phyloP scores from a whole-genome alignment of 306 rosid genomes.

The Acacia acuminata region DNA sequence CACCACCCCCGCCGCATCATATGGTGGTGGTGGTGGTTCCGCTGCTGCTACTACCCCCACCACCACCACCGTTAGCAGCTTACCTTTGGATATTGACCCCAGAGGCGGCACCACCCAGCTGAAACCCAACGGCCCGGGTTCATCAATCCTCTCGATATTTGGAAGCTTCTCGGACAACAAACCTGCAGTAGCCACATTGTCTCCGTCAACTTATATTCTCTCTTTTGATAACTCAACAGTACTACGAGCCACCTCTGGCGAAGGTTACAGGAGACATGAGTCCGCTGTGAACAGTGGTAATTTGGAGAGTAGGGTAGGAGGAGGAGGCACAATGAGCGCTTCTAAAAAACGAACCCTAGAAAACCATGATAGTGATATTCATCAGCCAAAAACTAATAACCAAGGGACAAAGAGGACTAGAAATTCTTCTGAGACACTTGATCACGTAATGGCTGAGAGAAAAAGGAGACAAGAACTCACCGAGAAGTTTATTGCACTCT shows the following conservation, averaged over 20 bases:
- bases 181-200: neutral
- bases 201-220: constrained; percentile 16
- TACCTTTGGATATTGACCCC: neutral
- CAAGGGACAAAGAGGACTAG: constrained; percentile 16
- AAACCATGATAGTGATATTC: neutral
- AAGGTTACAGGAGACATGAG: neutral
- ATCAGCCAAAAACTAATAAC: constrained; percentile 9
- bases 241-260: neutral
- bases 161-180: neutral
- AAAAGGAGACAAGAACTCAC: constrained; percentile 36
- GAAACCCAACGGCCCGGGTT: neutral
- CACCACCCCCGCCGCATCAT: neutral
- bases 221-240: constrained; percentile 31
- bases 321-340: neutral
- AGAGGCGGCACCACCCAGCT: neutral
- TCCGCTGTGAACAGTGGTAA: neutral
- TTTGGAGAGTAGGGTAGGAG: neutral
- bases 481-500: constrained; percentile 37
- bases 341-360: neutral
- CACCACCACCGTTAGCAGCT: neutral
- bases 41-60: neutral
- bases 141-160: neutral
- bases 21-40: neutral
- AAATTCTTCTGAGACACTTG: constrained; percentile 27
- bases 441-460: constrained; percentile 39